Conservation (phyloP, 495 filamentous ascomycete species). For the Corynascus novoguineensis region DNA sequence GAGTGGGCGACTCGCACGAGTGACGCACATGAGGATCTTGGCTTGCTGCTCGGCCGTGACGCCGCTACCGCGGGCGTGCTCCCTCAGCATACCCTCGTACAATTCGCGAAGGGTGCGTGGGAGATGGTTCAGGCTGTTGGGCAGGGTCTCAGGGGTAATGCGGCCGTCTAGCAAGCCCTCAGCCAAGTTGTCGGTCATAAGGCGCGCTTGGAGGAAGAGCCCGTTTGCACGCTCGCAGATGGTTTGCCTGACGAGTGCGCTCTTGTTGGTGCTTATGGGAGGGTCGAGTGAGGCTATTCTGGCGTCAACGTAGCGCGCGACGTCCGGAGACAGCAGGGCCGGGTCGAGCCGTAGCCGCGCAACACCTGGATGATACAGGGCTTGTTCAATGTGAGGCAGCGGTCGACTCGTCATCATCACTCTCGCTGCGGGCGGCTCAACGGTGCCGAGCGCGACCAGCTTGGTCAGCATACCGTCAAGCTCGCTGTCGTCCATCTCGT, state of each 20-base stretch:
- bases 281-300: conserved; percentile 18
- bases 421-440: conserved; percentile 32
- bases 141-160: conserved; percentile 25
- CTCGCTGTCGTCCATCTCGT: conserved; percentile 37
- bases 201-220: conserved; percentile 41
- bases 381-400: conserved; percentile 24
- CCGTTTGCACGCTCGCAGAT: conserved; percentile 21
- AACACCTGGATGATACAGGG: conserved; percentile 11
- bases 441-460: conserved; percentile 29
- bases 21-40: conserved; percentile 40
- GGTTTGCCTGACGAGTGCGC: conserved; percentile 12
- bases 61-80: conserved; percentile 34
- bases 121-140: conserved; percentile 30
- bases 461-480: background rate
- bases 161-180: conserved; percentile 10
- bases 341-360: conserved; percentile 33
- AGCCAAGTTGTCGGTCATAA: conserved; percentile 26
- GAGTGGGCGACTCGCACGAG: conserved; percentile 44
- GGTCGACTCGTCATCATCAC: conserved; percentile 40
- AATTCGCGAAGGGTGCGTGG: conserved; percentile 18
- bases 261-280: conserved; percentile 28
- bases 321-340: conserved; percentile 31
- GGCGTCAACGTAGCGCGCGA: conserved; percentile 13
- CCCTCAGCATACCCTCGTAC: conserved; percentile 38
- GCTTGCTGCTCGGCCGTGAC: conserved; percentile 36